Percentiles rank a stretch among this genome's conserved stretches.
phyloP scores from a whole-genome alignment of 2,329 filamentous ascomycete species.

The Aspergillus ibericus region DNA sequence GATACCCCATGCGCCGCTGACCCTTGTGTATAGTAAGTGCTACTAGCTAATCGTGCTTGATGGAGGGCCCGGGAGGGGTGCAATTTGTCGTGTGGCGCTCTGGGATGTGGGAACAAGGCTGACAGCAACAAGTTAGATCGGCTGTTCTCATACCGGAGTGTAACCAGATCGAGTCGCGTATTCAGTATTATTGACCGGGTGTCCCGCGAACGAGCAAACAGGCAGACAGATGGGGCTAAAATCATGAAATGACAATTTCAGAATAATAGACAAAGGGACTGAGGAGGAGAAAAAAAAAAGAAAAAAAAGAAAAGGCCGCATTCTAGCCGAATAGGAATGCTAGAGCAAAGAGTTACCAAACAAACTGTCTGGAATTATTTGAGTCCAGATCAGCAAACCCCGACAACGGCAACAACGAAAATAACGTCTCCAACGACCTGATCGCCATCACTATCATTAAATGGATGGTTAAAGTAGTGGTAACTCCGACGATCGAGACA shows the following conservation, averaged over 20 bases:
- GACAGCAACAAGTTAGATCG: slow-evolving; percentile 29
- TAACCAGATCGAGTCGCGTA: slow-evolving; percentile 25
- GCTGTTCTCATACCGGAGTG: slow-evolving; percentile 21
- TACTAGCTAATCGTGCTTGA: slow-evolving; percentile 16
- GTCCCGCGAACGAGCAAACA: not conserved
- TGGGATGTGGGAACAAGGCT: slow-evolving; percentile 27
- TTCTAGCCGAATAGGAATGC: not conserved
- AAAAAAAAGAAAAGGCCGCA: slow-evolving; percentile 4
- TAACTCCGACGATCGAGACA: slow-evolving; percentile 9
- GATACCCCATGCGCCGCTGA: not conserved
- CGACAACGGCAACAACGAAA: not conserved
- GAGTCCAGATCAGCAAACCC: not conserved
- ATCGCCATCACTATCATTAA: not conserved
- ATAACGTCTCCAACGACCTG: not conserved
- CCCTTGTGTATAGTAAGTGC: not conserved
- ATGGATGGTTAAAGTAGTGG: slow-evolving; percentile 10
- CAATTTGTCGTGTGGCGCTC: slow-evolving; percentile 18
- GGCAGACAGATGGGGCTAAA: not conserved
- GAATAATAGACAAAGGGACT: not conserved
- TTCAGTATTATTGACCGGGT: slow-evolving; percentile 5
- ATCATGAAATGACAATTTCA: not conserved
- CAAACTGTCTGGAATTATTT: not conserved
- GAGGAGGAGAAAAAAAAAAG: not conserved
- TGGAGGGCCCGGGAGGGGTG: slow-evolving; percentile 20
- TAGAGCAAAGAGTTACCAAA: not conserved